These are phyloP conservation scores for Glycine soja DNA, from an alignment of 306 rosid genomes.

Conservation along the genomic window DNA sequence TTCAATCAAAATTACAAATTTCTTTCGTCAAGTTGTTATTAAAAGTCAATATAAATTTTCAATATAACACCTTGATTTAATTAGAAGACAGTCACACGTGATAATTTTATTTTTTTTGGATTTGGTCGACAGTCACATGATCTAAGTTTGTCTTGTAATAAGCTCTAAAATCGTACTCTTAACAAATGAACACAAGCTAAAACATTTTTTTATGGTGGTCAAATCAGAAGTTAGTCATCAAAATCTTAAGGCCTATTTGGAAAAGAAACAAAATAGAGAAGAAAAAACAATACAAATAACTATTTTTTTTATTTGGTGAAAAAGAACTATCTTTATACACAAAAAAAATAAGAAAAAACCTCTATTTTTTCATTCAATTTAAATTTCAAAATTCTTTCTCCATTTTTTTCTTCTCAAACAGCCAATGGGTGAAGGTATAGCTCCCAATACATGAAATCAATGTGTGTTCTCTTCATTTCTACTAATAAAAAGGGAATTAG, in stretches of 20 bases:
- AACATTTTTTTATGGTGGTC: no score
- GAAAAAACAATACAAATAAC: neutral
- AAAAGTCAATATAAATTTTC: neutral
- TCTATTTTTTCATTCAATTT: neutral
- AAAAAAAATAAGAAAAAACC: neutral
- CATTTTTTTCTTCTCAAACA: neutral
- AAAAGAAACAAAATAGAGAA: neutral
- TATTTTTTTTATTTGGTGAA: neutral
- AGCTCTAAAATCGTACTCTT: neutral
- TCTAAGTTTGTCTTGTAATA: neutral
- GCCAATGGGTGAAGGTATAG: neutral
- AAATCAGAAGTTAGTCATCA: no score
- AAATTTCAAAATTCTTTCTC: neutral
- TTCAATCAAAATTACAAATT: neutral
- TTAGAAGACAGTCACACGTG: neutral
- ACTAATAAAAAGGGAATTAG: neutral
- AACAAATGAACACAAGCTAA: neutral
- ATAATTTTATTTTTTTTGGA: no score
- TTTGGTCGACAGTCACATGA: no score
- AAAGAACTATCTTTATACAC: neutral
- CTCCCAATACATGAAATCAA: neutral
- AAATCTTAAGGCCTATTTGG: no score
- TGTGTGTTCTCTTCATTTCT: constrained; percentile 10
- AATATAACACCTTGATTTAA: neutral
- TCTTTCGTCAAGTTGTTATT: neutral